Percentiles rank a stretch among this genome's conserved stretches.
These are phyloP conservation scores for Ogataea glucozyma DNA, from an alignment of 805 yeast genomes.

Conservation along the genomic window DNA sequence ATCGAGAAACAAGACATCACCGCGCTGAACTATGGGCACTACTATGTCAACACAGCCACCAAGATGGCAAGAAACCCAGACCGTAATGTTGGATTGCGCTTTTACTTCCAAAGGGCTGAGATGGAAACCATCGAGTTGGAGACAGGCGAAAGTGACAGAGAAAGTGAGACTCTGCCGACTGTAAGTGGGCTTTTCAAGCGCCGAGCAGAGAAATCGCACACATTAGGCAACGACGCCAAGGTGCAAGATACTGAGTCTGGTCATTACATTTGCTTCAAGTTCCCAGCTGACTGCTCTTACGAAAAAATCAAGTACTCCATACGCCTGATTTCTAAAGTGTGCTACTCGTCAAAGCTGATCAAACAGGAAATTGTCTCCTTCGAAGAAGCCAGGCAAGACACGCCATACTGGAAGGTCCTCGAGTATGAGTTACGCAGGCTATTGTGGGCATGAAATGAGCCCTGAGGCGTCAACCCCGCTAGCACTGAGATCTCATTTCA, in stretches of 20 bases:
- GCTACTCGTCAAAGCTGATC: constrained; percentile 26
- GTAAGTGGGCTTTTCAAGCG: not conserved
- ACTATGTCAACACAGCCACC: constrained; percentile 21
- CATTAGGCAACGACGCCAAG: not conserved
- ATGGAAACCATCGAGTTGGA: constrained; percentile 6
- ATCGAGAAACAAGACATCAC: constrained; percentile 22
- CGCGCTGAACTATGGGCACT: constrained; percentile 35
- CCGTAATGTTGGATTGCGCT: constrained; percentile 34
- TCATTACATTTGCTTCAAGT: constrained; percentile 20
- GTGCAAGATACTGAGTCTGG: not conserved
- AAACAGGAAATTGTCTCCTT: constrained; percentile 36
- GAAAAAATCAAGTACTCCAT: constrained; percentile 18
- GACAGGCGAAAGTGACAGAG: not conserved
- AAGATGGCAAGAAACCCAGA: constrained; percentile 31
- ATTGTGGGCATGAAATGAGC: constrained; percentile 36
- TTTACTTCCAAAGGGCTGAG: constrained; percentile 11
- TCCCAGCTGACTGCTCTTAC: constrained; percentile 18
- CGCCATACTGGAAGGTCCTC: constrained; percentile 36
- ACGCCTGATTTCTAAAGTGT: constrained; percentile 21
- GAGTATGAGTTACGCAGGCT: constrained; percentile 40
- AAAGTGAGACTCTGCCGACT: not conserved
- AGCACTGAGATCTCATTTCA: no score
- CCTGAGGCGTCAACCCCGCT: not conserved
- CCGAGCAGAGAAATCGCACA: not conserved
- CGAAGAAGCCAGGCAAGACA: constrained; percentile 37